Base-by-base conservation (phyloP, 1,139 yeast genomes). In the Debaryomycetaceae sp. region DNA sequence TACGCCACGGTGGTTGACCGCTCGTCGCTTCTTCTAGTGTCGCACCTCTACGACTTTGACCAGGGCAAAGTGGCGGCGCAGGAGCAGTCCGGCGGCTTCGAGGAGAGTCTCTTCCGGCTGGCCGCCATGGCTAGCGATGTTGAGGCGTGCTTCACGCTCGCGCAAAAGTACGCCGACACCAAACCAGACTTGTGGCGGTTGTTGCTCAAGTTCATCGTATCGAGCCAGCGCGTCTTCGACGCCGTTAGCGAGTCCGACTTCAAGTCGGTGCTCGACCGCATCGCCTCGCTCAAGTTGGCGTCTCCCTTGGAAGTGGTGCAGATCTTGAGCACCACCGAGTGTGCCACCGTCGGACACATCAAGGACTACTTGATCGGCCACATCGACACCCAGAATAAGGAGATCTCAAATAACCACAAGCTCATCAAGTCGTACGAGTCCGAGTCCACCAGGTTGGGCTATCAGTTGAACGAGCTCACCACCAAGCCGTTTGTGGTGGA, bases 291-390 rank as follows among this genome's bases (percentile, higher is more conserved):
- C 11, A 71, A 75, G 34, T 50, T 83, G 16, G 66, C 85, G 59
- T 70, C 93, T 1, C 86, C 95, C 0, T 53, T 86, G 20, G 96
- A 89, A 43, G 64, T 91, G 1, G 63, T 91, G 10, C 82, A 83
- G 39, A 72, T 80, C 1, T 56, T 91, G 29, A 71, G 89, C 27
- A 55, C 68, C 3, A 76, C 77, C 30, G 78, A 76, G 5, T 79
- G 74, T 25, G 76, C 89, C 0, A 78, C 85, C 0, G 70, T 86
- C 27, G 95, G 94, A 1, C 55, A 83, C 12, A 69, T 91, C 21
- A 81, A 82, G 48, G 79, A 79, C 17, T 79, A 80, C 39, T 59
- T 93, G 26, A 61, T 83, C 9, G 78, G 76, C 12, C 71, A 75
- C 40, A 70, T 89, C 30, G 71, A 74, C 30, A 56, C 61, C 4